Conservation (phyloP, 306 rosid genomes). For the Crataegus laevigata region DNA sequence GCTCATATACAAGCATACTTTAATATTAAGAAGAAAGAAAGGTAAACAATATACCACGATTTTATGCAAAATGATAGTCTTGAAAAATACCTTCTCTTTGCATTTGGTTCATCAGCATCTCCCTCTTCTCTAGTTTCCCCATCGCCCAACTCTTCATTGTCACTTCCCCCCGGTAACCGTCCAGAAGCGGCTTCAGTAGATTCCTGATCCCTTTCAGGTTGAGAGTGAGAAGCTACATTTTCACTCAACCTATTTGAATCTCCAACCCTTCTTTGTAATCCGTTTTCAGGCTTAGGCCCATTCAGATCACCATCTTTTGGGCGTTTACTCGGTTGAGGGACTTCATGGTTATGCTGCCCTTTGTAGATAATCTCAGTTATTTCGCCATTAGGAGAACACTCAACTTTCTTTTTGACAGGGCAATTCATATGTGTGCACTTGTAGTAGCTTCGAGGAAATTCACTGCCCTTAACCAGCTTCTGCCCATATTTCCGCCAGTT, state of each 20-base stretch:
- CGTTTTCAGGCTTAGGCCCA: conserved; percentile 52
- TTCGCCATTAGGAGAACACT: conserved; percentile 80
- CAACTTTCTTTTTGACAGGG: conserved; percentile 89
- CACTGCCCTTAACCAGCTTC: conserved; percentile 97
- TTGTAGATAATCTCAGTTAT: conserved; percentile 92
- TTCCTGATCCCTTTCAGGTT: conserved; percentile 34
- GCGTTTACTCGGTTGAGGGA: conserved; percentile 67
- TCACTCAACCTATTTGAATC: conserved; percentile 38
- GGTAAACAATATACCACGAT: background rate
- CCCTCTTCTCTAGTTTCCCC: conserved; percentile 54
- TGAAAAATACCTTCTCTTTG: conserved; percentile 67
- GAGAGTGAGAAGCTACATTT: conserved; percentile 27
- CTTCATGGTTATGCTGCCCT: conserved; percentile 89
- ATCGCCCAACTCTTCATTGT: conserved; percentile 58
- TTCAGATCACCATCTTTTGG: conserved; percentile 56
- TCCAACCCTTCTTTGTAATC: conserved; percentile 51
- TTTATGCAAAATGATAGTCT: conserved; percentile 1
- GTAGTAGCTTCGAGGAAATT: conserved; percentile 91
- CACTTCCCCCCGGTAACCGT: conserved; percentile 48
- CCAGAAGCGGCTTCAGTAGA: conserved; percentile 34
- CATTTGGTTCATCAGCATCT: conserved; percentile 56
- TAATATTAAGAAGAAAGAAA: conserved; percentile 5
- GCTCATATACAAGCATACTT: conserved; percentile 13
- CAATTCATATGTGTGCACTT: conserved; percentile 86
- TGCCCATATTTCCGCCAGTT: conserved; percentile 99